Percentiles rank a stretch among this genome's conserved stretches.
phyloP scores from a whole-genome alignment of 257 asterid species.

The Lithospermum erythrorhizon region DNA sequence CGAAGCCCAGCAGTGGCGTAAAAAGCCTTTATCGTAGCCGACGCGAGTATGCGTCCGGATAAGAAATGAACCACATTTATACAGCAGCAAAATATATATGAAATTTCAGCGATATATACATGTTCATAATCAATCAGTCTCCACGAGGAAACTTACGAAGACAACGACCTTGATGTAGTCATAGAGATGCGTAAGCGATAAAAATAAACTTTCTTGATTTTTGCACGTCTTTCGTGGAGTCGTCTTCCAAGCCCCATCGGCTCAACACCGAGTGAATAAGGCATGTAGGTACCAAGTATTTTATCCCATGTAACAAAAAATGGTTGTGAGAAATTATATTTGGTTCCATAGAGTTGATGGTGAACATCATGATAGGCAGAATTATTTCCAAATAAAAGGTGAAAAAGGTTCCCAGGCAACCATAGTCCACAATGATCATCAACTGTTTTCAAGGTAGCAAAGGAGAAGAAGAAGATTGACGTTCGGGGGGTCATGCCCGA shows the following conservation, averaged over 20 bases:
- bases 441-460: slow-evolving; percentile 80
- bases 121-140: slow-evolving; percentile 21
- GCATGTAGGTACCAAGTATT: slow-evolving; percentile 82
- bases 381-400: slow-evolving; percentile 57
- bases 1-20: too few species aligned
- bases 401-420: slow-evolving; percentile 85
- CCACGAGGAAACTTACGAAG: background rate
- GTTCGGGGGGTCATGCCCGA: slow-evolving; percentile 90
- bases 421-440: slow-evolving; percentile 92
- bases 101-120: slow-evolving; percentile 28
- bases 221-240: slow-evolving; percentile 58
- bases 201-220: slow-evolving; percentile 21
- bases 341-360: slow-evolving; percentile 79
- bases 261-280: slow-evolving; percentile 63
- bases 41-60: too few species aligned
- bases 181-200: slow-evolving; percentile 23
- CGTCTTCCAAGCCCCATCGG: slow-evolving; percentile 68
- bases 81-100: slow-evolving; percentile 2
- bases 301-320: slow-evolving; percentile 86
- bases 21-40: too few species aligned
- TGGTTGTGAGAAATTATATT: slow-evolving; percentile 86
- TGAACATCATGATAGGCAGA: slow-evolving; percentile 89
- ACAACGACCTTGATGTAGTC: slow-evolving; percentile 17
- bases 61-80: too few species aligned
- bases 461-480: slow-evolving; percentile 86